phyloP scores from a whole-genome alignment of 257 asterid genomes.

The Prunella vulgaris region DNA sequence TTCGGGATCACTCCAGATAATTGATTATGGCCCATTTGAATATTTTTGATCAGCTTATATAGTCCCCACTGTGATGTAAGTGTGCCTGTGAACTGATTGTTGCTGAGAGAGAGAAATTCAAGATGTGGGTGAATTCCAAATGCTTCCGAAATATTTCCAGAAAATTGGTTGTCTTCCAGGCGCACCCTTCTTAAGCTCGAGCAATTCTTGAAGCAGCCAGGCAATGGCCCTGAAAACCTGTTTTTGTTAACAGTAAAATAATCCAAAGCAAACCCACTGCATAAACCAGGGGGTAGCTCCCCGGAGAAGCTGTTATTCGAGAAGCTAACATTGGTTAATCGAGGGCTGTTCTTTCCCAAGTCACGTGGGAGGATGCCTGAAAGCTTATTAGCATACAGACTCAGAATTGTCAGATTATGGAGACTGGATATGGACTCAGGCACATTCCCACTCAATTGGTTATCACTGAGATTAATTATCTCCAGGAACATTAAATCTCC shows the following conservation, averaged over 20 bases:
- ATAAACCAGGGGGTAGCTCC: conserved; percentile 49
- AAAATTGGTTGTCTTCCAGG: conserved; percentile 57
- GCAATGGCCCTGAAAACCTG: conserved; percentile 58
- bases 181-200: conserved; percentile 38
- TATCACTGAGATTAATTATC: conserved; percentile 40
- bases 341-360: conserved; percentile 47
- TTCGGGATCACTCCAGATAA: conserved; percentile 70
- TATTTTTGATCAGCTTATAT: conserved; percentile 39
- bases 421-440: conserved; percentile 50
- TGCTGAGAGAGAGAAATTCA: conserved; percentile 41
- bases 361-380: conserved; percentile 53
- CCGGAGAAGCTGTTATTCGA: conserved; percentile 63
- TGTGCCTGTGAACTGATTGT: conserved; percentile 53
- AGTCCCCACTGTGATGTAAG: conserved; percentile 60
- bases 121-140: conserved; percentile 62
- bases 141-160: conserved; percentile 56
- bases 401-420: conserved; percentile 25
- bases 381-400: conserved; percentile 42
- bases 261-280: conserved; percentile 45
- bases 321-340: conserved; percentile 41
- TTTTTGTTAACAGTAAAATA: conserved; percentile 50
- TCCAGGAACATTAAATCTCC: conserved; percentile 40
- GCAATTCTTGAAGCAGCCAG: conserved; percentile 64
- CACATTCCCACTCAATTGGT: conserved; percentile 52
- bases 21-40: conserved; percentile 40